A percentile compares a stretch with the other conserved stretches of the same genome.
Evolutionary conservation across 2,329 filamentous ascomycete species (phyloP).

Genomic region (Tolypocladium tropicale): DNA sequence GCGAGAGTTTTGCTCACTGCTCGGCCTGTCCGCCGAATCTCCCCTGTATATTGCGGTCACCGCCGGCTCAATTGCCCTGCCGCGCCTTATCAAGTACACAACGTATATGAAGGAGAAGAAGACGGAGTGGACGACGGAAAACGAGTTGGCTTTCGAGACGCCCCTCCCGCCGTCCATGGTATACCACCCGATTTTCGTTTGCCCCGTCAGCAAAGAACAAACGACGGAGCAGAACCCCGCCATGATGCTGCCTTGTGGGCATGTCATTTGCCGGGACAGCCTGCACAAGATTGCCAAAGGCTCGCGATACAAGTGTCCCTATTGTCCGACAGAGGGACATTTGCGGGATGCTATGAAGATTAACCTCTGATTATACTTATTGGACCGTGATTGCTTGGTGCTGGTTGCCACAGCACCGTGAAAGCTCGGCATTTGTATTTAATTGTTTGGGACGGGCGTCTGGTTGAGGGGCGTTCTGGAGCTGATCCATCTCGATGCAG

Average conservation of each 20-base stretch:
- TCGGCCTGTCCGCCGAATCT: conserved; percentile 82
- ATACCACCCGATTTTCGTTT: conserved; percentile 97
- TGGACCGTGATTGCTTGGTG: neutral
- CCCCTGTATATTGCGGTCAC: conserved; percentile 89
- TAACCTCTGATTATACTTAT: conserved; percentile 37
- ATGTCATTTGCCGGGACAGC: conserved; percentile 82
- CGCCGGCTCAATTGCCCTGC: conserved; percentile 83
- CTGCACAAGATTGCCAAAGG: conserved; percentile 72
- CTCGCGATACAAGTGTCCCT: conserved; percentile 84
- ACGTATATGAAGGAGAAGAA: conserved; percentile 79
- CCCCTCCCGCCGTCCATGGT: conserved; percentile 49
- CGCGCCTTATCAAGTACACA: conserved; percentile 79
- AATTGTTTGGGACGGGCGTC: neutral
- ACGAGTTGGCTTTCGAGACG: conserved; percentile 76
- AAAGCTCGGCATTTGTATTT: neutral
- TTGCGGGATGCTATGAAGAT: conserved; percentile 68
- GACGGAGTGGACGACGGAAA: conserved; percentile 87
- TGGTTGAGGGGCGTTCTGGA: neutral
- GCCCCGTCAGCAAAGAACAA: conserved; percentile 93
- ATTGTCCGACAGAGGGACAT: conserved; percentile 79
- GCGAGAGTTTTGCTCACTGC: conserved; percentile 84
- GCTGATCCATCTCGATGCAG: neutral
- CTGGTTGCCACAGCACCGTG: neutral
- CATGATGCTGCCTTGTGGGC: conserved; percentile 93
- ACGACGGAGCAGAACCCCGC: conserved; percentile 87